phyloP scores from a whole-genome alignment of 495 filamentous ascomycete genomes.

The Hyphodiscus hymeniophilus region DNA sequence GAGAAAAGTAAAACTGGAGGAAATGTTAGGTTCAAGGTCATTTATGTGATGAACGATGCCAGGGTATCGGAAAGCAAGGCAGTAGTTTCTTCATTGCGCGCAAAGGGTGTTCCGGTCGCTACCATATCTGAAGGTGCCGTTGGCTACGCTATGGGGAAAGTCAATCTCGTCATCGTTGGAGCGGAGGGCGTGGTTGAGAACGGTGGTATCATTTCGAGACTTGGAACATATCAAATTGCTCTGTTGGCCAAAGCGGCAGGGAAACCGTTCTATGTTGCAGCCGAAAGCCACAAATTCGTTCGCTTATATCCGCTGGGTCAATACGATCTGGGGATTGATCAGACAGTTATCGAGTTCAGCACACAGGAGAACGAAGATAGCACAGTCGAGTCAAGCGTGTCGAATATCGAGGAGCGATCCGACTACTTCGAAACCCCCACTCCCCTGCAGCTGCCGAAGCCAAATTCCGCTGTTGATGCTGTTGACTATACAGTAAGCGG shows the following conservation, averaged over 20 bases:
- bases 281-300: conserved; percentile 94
- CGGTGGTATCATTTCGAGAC: conserved; percentile 79
- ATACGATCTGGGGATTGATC: conserved; percentile 68
- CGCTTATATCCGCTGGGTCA: conserved; percentile 71
- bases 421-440: conserved; percentile 8
- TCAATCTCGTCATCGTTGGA: conserved; percentile 77
- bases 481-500: conserved; percentile 75
- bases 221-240: conserved; percentile 90
- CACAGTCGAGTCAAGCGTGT: conserved; percentile 18
- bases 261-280: conserved; percentile 83
- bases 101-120: conserved; percentile 70
- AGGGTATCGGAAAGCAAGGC: conserved; percentile 44
- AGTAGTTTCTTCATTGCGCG: conserved; percentile 60
- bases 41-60: conserved; percentile 58
- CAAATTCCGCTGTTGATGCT: conserved; percentile 31
- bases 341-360: conserved; percentile 65
- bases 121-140: conserved; percentile 75
- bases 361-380: conserved; percentile 36
- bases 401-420: conserved; percentile 18
- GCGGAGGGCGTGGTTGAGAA: conserved; percentile 94
- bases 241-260: conserved; percentile 66
- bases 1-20: conserved; percentile 46
- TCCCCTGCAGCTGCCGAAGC: conserved; percentile 2
- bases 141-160: conserved; percentile 74
- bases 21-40: conserved; percentile 67